Conservation (phyloP, 352 stramenopile genomes). For the Phytophthora boehmeriae region DNA sequence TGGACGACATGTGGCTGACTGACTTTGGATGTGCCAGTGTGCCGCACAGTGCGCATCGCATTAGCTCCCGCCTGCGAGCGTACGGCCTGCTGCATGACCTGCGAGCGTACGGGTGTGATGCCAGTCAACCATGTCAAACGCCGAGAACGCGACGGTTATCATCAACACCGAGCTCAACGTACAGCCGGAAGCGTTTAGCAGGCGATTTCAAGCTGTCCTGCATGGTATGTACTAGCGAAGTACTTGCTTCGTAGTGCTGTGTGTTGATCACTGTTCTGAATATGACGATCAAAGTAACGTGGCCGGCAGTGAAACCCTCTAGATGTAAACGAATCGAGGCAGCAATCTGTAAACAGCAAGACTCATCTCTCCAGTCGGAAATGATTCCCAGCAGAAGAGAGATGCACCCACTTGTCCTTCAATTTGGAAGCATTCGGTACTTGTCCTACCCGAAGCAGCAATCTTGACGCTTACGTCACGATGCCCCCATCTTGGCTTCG, state of each 20-base stretch:
- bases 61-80: not conserved
- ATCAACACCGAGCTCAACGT: not conserved
- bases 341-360: no score
- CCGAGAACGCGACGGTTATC: not conserved
- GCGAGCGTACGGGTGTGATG: not conserved
- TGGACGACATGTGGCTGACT: not conserved
- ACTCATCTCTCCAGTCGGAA: not conserved
- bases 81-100: not conserved
- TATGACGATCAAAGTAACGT: not conserved
- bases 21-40: not conserved
- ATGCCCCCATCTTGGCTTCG: not conserved
- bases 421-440: no score
- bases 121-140: not conserved
- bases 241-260: not conserved
- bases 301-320: no score
- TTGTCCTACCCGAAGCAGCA: no score
- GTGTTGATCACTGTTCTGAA: not conserved
- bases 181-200: conserved; percentile 3
- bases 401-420: no score
- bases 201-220: not conserved
- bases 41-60: not conserved
- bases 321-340: no score
- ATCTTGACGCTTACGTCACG: not conserved
- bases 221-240: not conserved
- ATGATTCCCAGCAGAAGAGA: not conserved